Evolutionary conservation across 345 rosid genomes (phyloP).

Genomic region (Xanthoceras sorbifolium): DNA sequence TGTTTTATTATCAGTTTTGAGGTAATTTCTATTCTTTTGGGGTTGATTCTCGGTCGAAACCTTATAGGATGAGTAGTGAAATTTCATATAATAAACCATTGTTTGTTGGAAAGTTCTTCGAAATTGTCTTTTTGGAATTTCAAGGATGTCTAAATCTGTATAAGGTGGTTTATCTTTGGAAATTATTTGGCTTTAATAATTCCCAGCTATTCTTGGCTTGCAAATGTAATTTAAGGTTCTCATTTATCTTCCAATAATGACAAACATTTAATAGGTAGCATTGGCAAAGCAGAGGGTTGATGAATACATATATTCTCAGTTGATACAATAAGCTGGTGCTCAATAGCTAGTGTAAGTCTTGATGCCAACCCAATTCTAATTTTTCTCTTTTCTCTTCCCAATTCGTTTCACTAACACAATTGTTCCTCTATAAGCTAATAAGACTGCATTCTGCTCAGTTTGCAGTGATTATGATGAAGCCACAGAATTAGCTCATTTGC

Average conservation of each 20-base stretch:
- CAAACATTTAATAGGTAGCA: slow-evolving; percentile 46
- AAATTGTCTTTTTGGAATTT: neutral
- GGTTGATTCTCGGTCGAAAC: too few species aligned
- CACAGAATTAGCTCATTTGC: neutral
- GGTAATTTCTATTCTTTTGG: neutral
- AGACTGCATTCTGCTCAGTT: neutral
- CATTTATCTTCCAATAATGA: neutral
- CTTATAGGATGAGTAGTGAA: too few species aligned
- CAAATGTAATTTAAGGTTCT: neutral
- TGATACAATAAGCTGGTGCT: slow-evolving; percentile 44
- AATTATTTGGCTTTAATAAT: too few species aligned
- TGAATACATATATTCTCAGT: slow-evolving; percentile 61
- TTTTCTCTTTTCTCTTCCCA: neutral
- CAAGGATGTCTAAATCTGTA: too few species aligned
- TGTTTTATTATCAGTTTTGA: neutral
- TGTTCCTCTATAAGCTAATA: neutral
- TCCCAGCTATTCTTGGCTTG: neutral
- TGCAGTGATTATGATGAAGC: slow-evolving; percentile 10
- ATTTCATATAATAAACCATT: too few species aligned
- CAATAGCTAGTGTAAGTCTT: slow-evolving; percentile 31
- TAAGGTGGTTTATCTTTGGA: neutral
- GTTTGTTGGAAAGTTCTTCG: neutral
- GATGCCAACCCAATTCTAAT: neutral
- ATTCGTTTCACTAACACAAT: neutral
- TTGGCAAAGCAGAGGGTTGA: slow-evolving; percentile 73